Percentiles rank a stretch among this genome's conserved stretches.
phyloP scores from a whole-genome alignment of 1,284 basidiomycete species.

The Ustilago sp. region DNA sequence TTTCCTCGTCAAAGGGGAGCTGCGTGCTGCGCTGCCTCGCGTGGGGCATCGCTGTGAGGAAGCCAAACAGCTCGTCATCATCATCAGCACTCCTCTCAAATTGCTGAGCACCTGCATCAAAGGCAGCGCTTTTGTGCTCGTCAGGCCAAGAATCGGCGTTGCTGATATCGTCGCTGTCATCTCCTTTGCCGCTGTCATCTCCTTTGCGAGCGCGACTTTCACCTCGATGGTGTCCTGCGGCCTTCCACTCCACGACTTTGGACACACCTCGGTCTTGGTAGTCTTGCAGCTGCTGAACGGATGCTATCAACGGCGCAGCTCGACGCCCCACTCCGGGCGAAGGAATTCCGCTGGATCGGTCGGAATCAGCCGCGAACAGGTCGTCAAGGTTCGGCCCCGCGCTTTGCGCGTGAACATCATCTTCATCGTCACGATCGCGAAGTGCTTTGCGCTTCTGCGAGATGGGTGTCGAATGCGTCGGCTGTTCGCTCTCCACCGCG shows the following conservation, averaged over 20 bases:
- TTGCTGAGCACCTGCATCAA: not conserved
- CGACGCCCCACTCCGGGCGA: slow-evolving; percentile 40
- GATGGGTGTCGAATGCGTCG: slow-evolving; percentile 34
- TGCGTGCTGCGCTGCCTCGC: slow-evolving; percentile 11
- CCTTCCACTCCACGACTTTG: slow-evolving; percentile 51
- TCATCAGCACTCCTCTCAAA: not conserved
- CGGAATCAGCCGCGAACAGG: slow-evolving; percentile 15
- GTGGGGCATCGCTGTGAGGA: slow-evolving; percentile 27
- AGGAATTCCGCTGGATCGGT: slow-evolving; percentile 14
- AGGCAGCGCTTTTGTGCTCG: not conserved
- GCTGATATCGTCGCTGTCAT: slow-evolving; percentile 4
- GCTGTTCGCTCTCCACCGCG: slow-evolving; percentile 13
- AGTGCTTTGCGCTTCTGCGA: not conserved
- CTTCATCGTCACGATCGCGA: not conserved
- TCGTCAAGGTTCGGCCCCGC: slow-evolving; percentile 14
- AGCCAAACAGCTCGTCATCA: slow-evolving; percentile 39
- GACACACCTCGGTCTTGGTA: slow-evolving; percentile 34
- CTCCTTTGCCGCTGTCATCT: not conserved
- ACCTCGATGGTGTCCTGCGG: slow-evolving; percentile 23
- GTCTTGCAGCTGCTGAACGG: slow-evolving; percentile 23
- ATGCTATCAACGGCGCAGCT: slow-evolving; percentile 11
- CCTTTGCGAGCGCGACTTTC: not conserved
- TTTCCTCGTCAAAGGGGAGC: not conserved
- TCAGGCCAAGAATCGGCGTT: slow-evolving; percentile 20
- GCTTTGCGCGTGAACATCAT: not conserved